Percentiles rank a stretch among this genome's conserved stretches.
phyloP scores from a whole-genome alignment of 768 basidiomycete genomes.

The Kwoniella bestiolae region DNA sequence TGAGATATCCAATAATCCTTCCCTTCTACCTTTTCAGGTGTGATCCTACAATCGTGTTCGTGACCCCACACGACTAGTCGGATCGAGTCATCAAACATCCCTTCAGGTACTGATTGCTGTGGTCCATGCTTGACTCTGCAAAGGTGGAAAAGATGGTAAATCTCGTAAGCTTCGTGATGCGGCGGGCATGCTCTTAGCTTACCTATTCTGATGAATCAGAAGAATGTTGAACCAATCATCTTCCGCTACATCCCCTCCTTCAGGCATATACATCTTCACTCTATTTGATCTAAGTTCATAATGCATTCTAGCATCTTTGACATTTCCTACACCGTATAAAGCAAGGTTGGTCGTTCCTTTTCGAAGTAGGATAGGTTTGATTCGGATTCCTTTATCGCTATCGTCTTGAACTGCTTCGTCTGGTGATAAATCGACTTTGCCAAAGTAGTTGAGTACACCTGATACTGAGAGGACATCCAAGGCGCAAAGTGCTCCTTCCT shows the following conservation, averaged over 20 bases:
- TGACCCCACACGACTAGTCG: conserved; percentile 98
- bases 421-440: conserved; percentile 83
- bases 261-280: conserved; percentile 94
- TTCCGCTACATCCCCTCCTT: conserved; percentile 68
- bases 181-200: no score
- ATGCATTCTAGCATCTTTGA: conserved; percentile 95
- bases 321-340: conserved; percentile 92
- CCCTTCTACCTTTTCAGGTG: conserved; percentile 86
- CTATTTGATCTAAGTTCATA: conserved; percentile 91
- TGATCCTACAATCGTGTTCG: conserved; percentile 94
- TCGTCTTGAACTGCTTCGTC: conserved; percentile 70
- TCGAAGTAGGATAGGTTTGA: conserved; percentile 84
- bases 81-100: conserved; percentile 93
- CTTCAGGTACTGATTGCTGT: conserved; percentile 91
- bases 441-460: conserved; percentile 96
- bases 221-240: conserved; percentile 90
- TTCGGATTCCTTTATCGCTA: conserved; percentile 69
- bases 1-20: conserved; percentile 91
- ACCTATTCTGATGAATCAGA: conserved; percentile 96
- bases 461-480: conserved; percentile 92
- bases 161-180: no score
- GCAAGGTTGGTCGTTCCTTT: conserved; percentile 88
- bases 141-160: no score
- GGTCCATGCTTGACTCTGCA: conserved; percentile 89
- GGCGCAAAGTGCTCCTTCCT: conserved; percentile 95